Conservation (phyloP, 208 protist species). For the Trypanosoma rangeli region DNA sequence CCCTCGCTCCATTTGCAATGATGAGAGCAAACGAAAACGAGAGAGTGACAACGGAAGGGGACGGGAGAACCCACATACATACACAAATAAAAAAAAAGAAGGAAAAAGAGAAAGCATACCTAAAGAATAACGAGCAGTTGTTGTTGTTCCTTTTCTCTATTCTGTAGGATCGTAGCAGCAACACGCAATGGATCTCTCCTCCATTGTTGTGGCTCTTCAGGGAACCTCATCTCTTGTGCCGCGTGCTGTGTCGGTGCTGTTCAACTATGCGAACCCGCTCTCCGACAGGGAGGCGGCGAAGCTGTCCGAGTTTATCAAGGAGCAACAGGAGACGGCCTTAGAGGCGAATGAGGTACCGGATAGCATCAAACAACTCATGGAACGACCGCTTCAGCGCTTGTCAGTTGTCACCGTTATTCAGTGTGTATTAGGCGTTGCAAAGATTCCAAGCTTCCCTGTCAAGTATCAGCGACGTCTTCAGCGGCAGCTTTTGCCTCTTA, state of each 20-base stretch:
- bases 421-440: conserved; percentile 62
- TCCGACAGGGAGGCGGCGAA: conserved; percentile 60
- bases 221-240: conserved; percentile 27
- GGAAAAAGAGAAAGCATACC: conserved; percentile 10
- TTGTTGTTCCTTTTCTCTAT: conserved; percentile 14
- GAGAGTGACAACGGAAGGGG: neutral
- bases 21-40: conserved; percentile 15
- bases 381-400: conserved; percentile 51
- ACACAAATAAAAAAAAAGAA: conserved; percentile 3
- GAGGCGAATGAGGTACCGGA: conserved; percentile 45
- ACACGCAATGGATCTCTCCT: conserved; percentile 57
- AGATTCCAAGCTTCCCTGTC: conserved; percentile 46
- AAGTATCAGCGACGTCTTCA: conserved; percentile 63
- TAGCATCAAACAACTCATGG: conserved; percentile 43
- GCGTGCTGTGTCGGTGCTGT: conserved; percentile 51
- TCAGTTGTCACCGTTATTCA: conserved; percentile 69
- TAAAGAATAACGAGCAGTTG: neutral
- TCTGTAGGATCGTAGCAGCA: neutral
- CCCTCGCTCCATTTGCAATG: neutral
- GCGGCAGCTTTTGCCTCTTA: conserved; percentile 51
- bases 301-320: conserved; percentile 47
- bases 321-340: conserved; percentile 66
- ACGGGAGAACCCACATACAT: neutral
- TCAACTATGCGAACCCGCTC: conserved; percentile 77
- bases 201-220: conserved; percentile 54